Evolutionary conservation across 2,329 filamentous ascomycete species (phyloP), one percentile per base, ranked within the genome.

Genomic region (Metarhizium humberi): DNA sequence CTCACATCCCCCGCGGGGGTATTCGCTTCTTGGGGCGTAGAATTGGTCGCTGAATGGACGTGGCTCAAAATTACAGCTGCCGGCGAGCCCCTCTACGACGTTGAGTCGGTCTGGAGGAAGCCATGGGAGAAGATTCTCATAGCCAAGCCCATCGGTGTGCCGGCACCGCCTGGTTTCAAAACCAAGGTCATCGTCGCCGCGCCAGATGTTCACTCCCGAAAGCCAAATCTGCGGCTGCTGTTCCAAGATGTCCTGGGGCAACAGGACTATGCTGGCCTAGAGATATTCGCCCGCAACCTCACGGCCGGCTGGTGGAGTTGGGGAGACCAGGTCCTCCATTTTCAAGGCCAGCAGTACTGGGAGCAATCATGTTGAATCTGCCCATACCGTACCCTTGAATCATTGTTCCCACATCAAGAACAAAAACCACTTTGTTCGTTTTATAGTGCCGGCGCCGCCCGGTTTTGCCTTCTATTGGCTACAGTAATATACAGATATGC

Each of bases 241-340:
- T 79, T 90, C 51, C 76, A 79, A 54, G 70, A 75, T 4, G 62
- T 84, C n/a, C 63, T 88, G 32, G 73, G 73, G 0, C 60, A 64
- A 3, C 59, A 63, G 3, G 67, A 73, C 2, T 85, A 82, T 61
- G 64, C 66, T 16, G 87, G 79, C 2, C 72, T 92, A n/a, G 89
- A 94, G 69, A 75, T 92, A 2, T 94, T 92, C 71, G 86, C 88
- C 1, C 77, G 89, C 55, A 83, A 87, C 65, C 70, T 90, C 48
- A 89, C 88, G 2, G 78, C 82, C 7, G 86, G 86, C 0, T 92
- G 89, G 88, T 88, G 84, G 79, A 80, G 80, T 32, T 92, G 87
- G 87, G 89, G 89, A 3, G 78, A 91, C 61, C 84, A 92, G 63
- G 85, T 81, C 8, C 68, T 90, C 56, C 81, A 80, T 58, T 91